Percentiles rank a stretch among this genome's conserved stretches.
phyloP scores from a whole-genome alignment of 2,329 filamentous ascomycete species.

The Pseudogymnoascus pannorum region DNA sequence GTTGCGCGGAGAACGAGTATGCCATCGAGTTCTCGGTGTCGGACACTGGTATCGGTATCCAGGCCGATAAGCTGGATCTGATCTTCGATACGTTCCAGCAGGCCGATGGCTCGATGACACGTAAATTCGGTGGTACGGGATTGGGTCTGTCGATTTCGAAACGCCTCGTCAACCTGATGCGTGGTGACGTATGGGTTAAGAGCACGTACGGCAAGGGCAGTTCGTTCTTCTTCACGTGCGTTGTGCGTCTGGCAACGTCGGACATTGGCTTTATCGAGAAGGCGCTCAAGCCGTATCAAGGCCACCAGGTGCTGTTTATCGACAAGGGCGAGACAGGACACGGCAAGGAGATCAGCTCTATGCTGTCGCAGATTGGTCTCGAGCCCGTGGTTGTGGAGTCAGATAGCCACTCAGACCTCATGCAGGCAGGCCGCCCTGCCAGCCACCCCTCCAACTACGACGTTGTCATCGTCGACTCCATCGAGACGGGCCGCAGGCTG shows the following conservation, averaged over 20 bases:
- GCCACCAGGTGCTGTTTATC: slow-evolving; percentile 88
- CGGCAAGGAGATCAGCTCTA: slow-evolving; percentile 66
- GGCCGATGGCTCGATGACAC: slow-evolving; percentile 91
- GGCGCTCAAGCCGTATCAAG: slow-evolving; percentile 82
- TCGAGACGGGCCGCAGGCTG: slow-evolving; percentile 78
- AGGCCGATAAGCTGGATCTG: slow-evolving; percentile 86
- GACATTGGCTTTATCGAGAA: slow-evolving; percentile 73
- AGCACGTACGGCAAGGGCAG: slow-evolving; percentile 87
- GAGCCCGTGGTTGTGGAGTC: slow-evolving; percentile 77
- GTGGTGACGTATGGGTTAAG: slow-evolving; percentile 91
- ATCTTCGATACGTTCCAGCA: slow-evolving; percentile 99
- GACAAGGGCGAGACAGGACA: slow-evolving; percentile 80
- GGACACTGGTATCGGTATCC: slow-evolving; percentile 95
- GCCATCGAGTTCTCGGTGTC: slow-evolving; percentile 93
- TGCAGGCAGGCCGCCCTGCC: slow-evolving; percentile 45
- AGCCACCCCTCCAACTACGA: slow-evolving; percentile 56
- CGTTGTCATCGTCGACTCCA: slow-evolving; percentile 91
- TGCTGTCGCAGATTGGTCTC: slow-evolving; percentile 73
- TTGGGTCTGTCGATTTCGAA: slow-evolving; percentile 93
- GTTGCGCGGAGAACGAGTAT: slow-evolving; percentile 68
- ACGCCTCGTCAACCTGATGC: slow-evolving; percentile 90
- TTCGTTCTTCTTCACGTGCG: slow-evolving; percentile 93
- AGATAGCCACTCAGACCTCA: slow-evolving; percentile 57
- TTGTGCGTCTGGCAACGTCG: slow-evolving; percentile 74
- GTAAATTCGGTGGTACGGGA: slow-evolving; percentile 92